A percentile compares a stretch with the other conserved stretches of the same genome.
phyloP scores from a whole-genome alignment of 352 stramenopile species.

The Pythium biforme region DNA sequence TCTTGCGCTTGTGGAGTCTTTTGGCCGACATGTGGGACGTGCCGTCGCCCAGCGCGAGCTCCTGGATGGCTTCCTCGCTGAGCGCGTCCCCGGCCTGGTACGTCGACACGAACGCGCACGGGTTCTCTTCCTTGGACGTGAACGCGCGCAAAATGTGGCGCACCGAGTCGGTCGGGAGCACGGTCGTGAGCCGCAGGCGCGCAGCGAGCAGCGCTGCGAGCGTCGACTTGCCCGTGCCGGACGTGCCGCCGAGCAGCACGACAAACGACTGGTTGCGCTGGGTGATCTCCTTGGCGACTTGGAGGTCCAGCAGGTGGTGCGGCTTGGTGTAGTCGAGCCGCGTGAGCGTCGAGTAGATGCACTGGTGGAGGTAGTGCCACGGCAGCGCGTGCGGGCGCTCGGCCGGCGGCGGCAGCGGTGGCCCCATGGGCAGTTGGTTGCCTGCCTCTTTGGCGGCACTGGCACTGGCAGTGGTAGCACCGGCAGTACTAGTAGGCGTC shows the following conservation, averaged over 20 bases:
- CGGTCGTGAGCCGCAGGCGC: constrained; percentile 76
- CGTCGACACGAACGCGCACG: constrained; percentile 82
- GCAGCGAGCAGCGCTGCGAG: constrained; percentile 76
- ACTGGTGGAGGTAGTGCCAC: constrained; percentile 79
- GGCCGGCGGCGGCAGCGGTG: not conserved
- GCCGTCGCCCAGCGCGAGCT: constrained; percentile 32
- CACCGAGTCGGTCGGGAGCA: constrained; percentile 84
- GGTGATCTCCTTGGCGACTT: constrained; percentile 84
- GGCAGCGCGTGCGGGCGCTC: constrained; percentile 32
- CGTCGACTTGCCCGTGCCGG: constrained; percentile 84
- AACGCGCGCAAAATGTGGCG: constrained; percentile 79
- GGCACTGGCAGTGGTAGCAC: not conserved
- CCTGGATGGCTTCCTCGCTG: constrained; percentile 44
- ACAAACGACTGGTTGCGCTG: constrained; percentile 85
- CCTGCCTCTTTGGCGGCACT: too few species aligned
- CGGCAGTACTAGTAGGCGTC: not conserved
- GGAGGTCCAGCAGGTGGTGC: constrained; percentile 81
- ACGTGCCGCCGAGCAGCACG: constrained; percentile 84
- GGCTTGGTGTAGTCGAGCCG: constrained; percentile 84
- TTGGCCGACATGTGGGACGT: constrained; percentile 56
- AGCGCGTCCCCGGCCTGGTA: constrained; percentile 86
- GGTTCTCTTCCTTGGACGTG: constrained; percentile 78
- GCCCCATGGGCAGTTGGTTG: not conserved
- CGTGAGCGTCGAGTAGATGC: constrained; percentile 77
- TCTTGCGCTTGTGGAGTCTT: constrained; percentile 79